Conservation (phyloP, 805 yeast species). For the Sporopachydermia lactativora region DNA sequence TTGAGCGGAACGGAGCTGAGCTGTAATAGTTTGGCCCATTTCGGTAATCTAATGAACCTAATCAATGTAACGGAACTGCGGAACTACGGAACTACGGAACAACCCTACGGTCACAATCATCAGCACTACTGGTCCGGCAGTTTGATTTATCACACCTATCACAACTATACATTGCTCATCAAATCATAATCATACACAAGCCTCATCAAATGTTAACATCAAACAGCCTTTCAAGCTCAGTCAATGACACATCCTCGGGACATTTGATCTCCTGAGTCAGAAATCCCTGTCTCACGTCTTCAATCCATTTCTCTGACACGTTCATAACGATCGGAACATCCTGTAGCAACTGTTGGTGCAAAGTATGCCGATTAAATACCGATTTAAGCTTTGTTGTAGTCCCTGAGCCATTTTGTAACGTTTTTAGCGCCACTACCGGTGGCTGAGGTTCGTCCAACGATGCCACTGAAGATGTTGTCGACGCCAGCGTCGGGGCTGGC, state of each 20-base stretch:
- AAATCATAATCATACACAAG: no score
- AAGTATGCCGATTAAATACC: background rate
- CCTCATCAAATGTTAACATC: background rate
- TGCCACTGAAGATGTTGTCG: slow-evolving; percentile 16
- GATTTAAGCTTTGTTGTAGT: background rate
- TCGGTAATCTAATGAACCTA: no score
- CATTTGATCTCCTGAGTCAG: slow-evolving; percentile 62
- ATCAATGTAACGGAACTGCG: no score
- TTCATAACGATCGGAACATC: background rate
- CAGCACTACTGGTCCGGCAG: no score
- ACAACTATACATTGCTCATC: no score
- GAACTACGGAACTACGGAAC: no score
- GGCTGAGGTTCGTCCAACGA: slow-evolving; percentile 14
- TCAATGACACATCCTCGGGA: slow-evolving; percentile 66
- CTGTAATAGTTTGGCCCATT: no score
- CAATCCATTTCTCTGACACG: slow-evolving; percentile 39
- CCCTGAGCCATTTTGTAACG: background rate
- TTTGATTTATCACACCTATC: no score
- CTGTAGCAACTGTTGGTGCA: slow-evolving; percentile 1
- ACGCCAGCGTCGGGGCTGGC: slow-evolving; percentile 25
- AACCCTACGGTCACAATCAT: no score
- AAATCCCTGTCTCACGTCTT: slow-evolving; percentile 64
- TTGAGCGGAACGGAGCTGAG: no score
- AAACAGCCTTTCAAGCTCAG: slow-evolving; percentile 46
- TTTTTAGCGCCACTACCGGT: slow-evolving; percentile 2